phyloP scores from a whole-genome alignment of 2,329 filamentous ascomycete species.

The Diaporthe sp. region DNA sequence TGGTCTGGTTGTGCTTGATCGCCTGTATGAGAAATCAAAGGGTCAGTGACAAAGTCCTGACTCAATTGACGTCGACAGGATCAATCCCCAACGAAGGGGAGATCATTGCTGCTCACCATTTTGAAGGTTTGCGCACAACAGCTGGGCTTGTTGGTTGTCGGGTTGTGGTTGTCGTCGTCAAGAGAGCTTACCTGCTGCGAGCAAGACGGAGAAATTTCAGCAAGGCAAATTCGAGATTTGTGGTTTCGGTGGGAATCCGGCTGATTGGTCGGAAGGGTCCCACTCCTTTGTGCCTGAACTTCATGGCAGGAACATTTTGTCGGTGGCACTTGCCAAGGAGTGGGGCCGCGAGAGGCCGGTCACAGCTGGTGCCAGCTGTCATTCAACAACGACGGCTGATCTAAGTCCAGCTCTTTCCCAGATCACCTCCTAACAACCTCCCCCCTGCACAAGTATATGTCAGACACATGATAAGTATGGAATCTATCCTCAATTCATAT shows the following conservation, averaged over 20 bases:
- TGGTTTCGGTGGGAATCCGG: constrained; percentile 34
- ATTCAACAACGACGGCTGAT: rapidly evolving
- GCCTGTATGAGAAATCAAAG: constrained; percentile 65
- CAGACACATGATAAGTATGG: too few species aligned
- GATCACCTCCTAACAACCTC: not conserved
- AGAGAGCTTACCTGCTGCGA: constrained; percentile 26
- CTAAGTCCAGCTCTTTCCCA: not conserved
- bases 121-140: constrained; percentile 64
- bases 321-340: not conserved
- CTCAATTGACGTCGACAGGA: constrained; percentile 37
- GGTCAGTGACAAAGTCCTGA: constrained; percentile 42
- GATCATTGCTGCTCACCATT: constrained; percentile 56
- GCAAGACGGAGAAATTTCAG: constrained; percentile 33
- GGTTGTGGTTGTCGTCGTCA: constrained; percentile 33
- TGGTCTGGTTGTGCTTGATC: constrained; percentile 99
- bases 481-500: not conserved
- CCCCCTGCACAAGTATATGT: too few species aligned
- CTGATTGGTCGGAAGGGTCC: constrained; percentile 29
- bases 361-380: not conserved
- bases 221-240: constrained; percentile 29
- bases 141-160: constrained; percentile 37
- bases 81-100: constrained; percentile 22
- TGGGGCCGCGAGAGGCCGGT: too few species aligned
- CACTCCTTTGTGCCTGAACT: constrained; percentile 12
- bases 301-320: not conserved